Base-by-base conservation (phyloP, 768 basidiomycete species). In the Mycena capillaripes region DNA sequence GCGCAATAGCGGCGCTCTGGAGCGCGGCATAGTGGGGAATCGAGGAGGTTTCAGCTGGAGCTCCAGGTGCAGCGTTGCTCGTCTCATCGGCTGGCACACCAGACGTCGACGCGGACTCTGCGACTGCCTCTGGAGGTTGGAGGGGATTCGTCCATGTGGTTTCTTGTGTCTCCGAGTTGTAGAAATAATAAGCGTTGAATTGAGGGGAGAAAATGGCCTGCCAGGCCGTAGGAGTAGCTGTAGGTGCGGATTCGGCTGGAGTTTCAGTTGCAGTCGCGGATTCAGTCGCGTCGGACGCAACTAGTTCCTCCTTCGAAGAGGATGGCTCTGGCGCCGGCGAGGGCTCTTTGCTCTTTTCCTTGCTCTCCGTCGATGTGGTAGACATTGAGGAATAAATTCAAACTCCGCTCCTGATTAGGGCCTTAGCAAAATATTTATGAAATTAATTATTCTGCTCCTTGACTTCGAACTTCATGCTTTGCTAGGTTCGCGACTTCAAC, bases 101-200 rank as follows among this genome's bases (percentile, higher is more conserved):
- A 66, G 79, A 67, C 50, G 82, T 71, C 40, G 82, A 64, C 23
- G 80, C 69, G 11, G 76, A 46, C 29, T 79, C 73, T 16, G 81
- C 72, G 2, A 80, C 63, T n/a, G 76, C 25, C 23, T 71, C 75
- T 52, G 77, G 58, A 21, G 82, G 82, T 52, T 89, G 84, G 46
- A 96, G 84, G 12, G 95, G 95, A 77, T 96, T 96, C 32, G 84
- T 83, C 95, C 95, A 96, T 3, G 95, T 96, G 21, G 95, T 96
- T 83, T 95, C 90, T 63, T 91, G 86, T 0, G 95, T 95, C 70
- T 83, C 80, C 12, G 89, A 68, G 81, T 95, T 96, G 86, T 87
- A 93, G 84, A 95, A 96, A 81, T 96, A 96, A 82, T 96, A 96
- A 12, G 93, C 87, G 80, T 89, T 93, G 84, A 94, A 90, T 71